Evolutionary conservation across 768 basidiomycete species (phyloP).

Genomic region (Boletus speciosus): DNA sequence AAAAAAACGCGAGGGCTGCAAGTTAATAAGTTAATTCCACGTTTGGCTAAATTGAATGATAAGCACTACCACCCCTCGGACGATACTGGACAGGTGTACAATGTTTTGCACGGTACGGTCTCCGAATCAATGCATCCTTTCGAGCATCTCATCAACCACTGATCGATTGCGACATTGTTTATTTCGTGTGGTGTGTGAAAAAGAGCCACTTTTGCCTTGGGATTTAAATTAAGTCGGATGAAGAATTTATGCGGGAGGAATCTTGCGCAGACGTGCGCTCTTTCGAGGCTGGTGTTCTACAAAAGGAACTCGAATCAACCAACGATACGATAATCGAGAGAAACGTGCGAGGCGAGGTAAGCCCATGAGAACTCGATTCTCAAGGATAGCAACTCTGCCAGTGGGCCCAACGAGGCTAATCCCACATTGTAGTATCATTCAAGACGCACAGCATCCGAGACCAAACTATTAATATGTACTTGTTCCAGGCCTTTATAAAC

Average conservation of each 20-base stretch:
- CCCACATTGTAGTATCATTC: background rate
- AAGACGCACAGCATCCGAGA: background rate
- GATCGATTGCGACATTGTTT: background rate
- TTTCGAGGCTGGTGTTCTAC: background rate
- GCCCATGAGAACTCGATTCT: background rate
- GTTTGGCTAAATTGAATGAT: too few species aligned
- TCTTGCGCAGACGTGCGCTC: background rate
- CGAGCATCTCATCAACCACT: background rate
- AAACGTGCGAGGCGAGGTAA: background rate
- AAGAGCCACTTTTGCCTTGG: background rate
- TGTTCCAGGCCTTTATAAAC: background rate
- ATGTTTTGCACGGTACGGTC: background rate
- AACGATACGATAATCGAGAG: background rate
- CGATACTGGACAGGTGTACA: too few species aligned
- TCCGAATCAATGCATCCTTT: background rate
- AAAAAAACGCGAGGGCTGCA: too few species aligned
- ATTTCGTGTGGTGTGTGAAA: background rate
- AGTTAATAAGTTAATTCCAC: too few species aligned
- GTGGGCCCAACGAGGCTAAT: conserved; percentile 8
- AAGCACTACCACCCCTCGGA: too few species aligned
- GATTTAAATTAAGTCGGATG: background rate
- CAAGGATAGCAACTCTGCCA: background rate
- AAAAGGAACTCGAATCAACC: background rate
- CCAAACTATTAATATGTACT: background rate
- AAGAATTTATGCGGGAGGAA: background rate